Evolutionary conservation across 257 asterid species (phyloP).

Genomic region (Primulina eburnea): DNA sequence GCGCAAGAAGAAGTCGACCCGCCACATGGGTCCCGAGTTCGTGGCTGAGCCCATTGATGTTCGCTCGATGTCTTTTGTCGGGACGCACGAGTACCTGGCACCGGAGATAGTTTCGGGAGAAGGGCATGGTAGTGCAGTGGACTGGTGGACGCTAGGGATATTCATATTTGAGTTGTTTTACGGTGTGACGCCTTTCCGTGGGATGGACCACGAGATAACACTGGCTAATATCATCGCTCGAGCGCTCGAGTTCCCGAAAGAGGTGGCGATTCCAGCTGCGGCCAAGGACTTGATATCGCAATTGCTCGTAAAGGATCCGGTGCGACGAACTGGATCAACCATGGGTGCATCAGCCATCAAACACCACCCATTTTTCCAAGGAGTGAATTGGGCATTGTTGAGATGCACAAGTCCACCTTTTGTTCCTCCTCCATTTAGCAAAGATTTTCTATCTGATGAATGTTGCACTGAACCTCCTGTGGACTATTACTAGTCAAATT

Average conservation of each 20-base stretch:
- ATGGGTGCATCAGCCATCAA: conserved; percentile 70
- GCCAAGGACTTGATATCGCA: conserved; percentile 63
- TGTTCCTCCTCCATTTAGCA: conserved; percentile 48
- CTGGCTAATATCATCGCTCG: conserved; percentile 69
- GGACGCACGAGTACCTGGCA: conserved; percentile 80
- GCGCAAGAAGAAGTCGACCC: conserved; percentile 55
- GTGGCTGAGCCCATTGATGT: conserved; percentile 75
- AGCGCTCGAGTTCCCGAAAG: conserved; percentile 71
- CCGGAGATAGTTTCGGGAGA: conserved; percentile 81
- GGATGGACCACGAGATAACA: conserved; percentile 64
- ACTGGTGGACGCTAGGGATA: conserved; percentile 80
- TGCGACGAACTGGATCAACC: conserved; percentile 52
- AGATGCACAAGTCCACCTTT: conserved; percentile 70
- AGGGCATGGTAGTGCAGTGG: conserved; percentile 78
- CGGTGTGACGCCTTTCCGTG: conserved; percentile 70
- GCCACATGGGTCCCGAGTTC: conserved; percentile 46
- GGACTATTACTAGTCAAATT: conserved; percentile 45
- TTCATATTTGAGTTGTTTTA: conserved; percentile 65
- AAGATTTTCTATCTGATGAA: conserved; percentile 43
- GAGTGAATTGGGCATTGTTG: conserved; percentile 73
- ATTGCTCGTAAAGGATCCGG: conserved; percentile 62
- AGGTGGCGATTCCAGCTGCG: conserved; percentile 40
- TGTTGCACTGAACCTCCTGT: conserved; percentile 41
- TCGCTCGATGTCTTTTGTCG: conserved; percentile 73
- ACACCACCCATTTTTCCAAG: conserved; percentile 66